Conservation (phyloP, 495 filamentous ascomycete species). For the Trichoderma asperelloides region DNA sequence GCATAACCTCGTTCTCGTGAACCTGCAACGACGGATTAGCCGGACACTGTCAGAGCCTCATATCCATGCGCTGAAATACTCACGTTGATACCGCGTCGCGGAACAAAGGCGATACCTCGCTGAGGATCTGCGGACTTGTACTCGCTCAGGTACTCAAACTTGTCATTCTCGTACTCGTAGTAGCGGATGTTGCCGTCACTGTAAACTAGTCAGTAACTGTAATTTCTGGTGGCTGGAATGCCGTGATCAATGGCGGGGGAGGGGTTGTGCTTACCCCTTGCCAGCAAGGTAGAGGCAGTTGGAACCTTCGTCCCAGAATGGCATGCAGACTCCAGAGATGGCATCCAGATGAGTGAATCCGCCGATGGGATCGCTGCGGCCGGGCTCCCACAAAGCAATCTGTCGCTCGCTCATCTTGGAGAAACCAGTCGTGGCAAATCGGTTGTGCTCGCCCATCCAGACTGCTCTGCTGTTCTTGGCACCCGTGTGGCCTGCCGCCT, state of each 20-base stretch:
- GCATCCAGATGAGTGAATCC: conserved; percentile 84
- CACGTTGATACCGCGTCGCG: conserved; percentile 87
- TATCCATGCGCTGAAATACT: conserved; percentile 17
- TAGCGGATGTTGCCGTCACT: conserved; percentile 98
- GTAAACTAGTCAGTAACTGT: conserved; percentile 15
- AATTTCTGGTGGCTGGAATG: not conserved
- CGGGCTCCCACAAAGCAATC: conserved; percentile 89
- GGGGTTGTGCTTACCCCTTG: conserved; percentile 62
- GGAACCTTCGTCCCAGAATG: conserved; percentile 97
- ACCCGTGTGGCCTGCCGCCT: conserved; percentile 75
- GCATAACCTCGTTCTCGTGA: conserved; percentile 93
- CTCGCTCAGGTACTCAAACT: conserved; percentile 91
- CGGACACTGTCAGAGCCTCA: not conserved
- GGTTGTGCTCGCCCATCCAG: conserved; percentile 93
- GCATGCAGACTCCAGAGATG: conserved; percentile 97
- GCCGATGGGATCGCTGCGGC: conserved; percentile 74
- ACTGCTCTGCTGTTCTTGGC: conserved; percentile 95
- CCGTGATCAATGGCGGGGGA: not conserved
- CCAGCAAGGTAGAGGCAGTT: conserved; percentile 90
- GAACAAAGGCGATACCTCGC: conserved; percentile 88
- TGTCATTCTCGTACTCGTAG: conserved; percentile 94
- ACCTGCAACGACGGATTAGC: conserved; percentile 38
- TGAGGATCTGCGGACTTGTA: conserved; percentile 94
- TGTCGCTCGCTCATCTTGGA: conserved; percentile 97
- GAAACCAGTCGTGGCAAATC: conserved; percentile 93